Conservation (phyloP, 257 asterid species). For the Primulina huaijiensis region DNA sequence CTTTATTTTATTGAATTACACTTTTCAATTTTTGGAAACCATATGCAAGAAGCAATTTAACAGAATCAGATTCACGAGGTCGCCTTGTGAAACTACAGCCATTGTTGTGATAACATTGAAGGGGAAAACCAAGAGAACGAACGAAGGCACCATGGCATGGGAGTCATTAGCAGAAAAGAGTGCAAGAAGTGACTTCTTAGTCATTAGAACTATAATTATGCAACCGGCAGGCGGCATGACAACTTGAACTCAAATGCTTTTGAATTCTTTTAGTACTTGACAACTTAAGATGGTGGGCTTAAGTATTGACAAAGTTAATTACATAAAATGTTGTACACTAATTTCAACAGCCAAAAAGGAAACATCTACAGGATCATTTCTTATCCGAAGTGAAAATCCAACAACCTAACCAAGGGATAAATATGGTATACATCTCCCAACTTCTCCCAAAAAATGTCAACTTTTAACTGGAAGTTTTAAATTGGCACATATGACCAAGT, state of each 20-base stretch:
- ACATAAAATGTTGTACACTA: not conserved
- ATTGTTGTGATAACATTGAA: not conserved
- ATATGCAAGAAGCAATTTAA: not conserved
- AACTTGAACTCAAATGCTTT: not conserved
- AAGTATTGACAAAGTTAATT: not conserved
- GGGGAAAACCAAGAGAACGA: not conserved
- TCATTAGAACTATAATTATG: not conserved
- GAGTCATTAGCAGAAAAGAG: not conserved
- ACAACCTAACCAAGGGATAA: not conserved
- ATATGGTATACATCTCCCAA: not conserved
- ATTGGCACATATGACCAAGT: not conserved
- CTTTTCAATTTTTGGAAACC: not conserved
- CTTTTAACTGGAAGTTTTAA: not conserved
- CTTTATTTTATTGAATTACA: not conserved
- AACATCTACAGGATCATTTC: not conserved
- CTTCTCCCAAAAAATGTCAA: not conserved
- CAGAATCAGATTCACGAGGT: not conserved
- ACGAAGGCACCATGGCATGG: not conserved
- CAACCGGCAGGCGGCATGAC: not conserved
- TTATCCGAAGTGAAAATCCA: not conserved
- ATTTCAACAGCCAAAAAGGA: not conserved
- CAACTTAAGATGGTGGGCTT: not conserved
- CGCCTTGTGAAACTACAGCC: not conserved
- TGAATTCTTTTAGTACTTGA: not conserved
- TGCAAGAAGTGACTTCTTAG: not conserved